Evolutionary conservation across 1,139 yeast genomes (phyloP).

Genomic region (Pichia sp.): DNA sequence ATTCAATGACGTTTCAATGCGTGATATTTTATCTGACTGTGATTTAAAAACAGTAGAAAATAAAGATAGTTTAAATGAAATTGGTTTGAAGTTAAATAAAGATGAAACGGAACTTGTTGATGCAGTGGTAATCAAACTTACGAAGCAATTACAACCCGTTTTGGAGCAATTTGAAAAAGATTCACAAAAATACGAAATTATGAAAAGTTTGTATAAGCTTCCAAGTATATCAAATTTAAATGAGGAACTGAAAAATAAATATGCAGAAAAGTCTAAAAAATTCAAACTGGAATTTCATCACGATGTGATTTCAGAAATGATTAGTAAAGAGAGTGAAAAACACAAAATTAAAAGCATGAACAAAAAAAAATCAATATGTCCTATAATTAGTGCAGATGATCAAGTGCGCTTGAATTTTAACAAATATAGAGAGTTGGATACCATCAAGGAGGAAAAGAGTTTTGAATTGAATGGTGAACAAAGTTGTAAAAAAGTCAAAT

Average conservation of each 20-base stretch:
- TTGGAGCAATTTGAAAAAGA: conserved; percentile 17
- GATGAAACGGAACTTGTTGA: conserved; percentile 13
- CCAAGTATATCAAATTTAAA: conserved; percentile 25
- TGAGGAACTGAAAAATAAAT: conserved; percentile 8
- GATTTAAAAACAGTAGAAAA: background rate
- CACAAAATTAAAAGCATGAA: too few relatives aligned
- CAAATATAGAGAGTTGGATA: conserved; percentile 11
- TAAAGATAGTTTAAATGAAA: background rate
- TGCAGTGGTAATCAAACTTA: conserved; percentile 20
- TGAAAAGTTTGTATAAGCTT: conserved; percentile 23
- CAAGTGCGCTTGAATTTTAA: conserved; percentile 16
- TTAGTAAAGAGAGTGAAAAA: conserved; percentile 2
- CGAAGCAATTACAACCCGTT: conserved; percentile 21
- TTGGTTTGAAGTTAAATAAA: conserved; percentile 3
- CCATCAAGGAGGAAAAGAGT: conserved; percentile 13
- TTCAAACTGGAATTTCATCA: conserved; percentile 15
- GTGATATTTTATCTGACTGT: conserved; percentile 9
- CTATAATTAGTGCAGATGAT: conserved; percentile 8
- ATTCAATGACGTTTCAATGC: conserved; percentile 16
- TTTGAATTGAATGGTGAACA: background rate
- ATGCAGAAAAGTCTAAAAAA: conserved; percentile 5
- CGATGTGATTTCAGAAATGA: conserved; percentile 7
- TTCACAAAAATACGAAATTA: conserved; percentile 22
- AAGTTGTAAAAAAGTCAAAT: background rate
- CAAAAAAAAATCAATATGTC: too few relatives aligned